phyloP scores from a whole-genome alignment of 1,284 basidiomycete genomes.

The Earliella scabrosa region DNA sequence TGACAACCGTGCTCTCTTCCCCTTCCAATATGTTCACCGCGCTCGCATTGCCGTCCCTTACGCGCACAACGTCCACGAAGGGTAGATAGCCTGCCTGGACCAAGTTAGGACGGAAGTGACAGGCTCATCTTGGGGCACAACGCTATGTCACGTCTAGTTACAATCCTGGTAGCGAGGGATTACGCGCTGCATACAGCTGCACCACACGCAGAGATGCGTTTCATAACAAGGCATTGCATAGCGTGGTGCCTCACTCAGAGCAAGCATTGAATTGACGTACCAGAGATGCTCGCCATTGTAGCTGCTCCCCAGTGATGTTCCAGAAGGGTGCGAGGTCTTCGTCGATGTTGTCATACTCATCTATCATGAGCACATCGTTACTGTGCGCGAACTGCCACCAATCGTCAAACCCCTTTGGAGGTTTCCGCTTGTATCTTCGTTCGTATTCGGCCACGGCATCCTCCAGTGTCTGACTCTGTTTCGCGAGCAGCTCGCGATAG shows the following conservation, averaged over 20 bases:
- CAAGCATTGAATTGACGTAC: constrained; percentile 40
- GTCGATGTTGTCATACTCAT: constrained; percentile 89
- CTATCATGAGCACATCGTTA: constrained; percentile 79
- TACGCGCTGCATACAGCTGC: too few species aligned
- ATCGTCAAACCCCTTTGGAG: constrained; percentile 86
- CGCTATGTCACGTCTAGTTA: too few species aligned
- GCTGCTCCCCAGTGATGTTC: constrained; percentile 70
- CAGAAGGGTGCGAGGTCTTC: constrained; percentile 85
- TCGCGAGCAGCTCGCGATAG: constrained; percentile 66
- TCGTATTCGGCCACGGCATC: constrained; percentile 83
- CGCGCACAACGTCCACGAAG: constrained; percentile 84
- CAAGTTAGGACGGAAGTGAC: neutral
- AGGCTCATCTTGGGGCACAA: too few species aligned
- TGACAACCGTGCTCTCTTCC: constrained; percentile 69
- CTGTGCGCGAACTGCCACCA: constrained; percentile 87
- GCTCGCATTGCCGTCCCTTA: constrained; percentile 66
- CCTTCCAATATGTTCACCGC: constrained; percentile 66
- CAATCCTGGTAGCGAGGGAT: too few species aligned
- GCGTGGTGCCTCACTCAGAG: neutral
- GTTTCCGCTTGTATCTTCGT: constrained; percentile 74
- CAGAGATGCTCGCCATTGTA: constrained; percentile 73
- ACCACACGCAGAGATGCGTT: too few species aligned
- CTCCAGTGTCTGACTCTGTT: constrained; percentile 77
- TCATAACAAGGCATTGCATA: too few species aligned
- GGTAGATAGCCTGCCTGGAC: constrained; percentile 75